Evolutionary conservation across 2,329 filamentous ascomycete species (phyloP).

Genomic region (Ambrosiella beaveri): DNA sequence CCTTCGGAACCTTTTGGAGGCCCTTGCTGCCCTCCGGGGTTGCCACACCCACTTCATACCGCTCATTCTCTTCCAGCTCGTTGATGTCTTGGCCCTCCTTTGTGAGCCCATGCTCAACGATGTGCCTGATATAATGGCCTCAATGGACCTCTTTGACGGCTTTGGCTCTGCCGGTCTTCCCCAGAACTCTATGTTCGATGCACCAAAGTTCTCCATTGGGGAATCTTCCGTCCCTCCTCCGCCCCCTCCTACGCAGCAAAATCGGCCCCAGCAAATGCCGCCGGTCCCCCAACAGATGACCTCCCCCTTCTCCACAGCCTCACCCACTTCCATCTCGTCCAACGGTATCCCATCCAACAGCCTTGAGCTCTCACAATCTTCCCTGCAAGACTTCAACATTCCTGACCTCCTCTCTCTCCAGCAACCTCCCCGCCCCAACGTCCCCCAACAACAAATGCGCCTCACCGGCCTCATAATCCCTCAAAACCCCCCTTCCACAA

Average conservation of each 20-base stretch:
- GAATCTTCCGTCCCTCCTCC: conserved; percentile 2
- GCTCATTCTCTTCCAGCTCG: conserved; percentile 57
- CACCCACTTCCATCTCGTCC: conserved; percentile 9
- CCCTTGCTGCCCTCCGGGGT: conserved; percentile 54
- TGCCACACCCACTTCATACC: conserved; percentile 63
- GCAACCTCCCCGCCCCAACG: conserved; percentile 1
- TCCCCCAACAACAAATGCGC: neutral
- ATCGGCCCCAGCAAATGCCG: neutral
- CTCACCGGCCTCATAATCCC: conserved; percentile 1
- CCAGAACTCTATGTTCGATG: conserved; percentile 24
- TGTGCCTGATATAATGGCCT: conserved; percentile 35
- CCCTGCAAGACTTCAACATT: conserved; percentile 7
- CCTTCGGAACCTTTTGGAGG: conserved; percentile 49
- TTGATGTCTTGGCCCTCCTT: conserved; percentile 49
- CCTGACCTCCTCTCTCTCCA: conserved; percentile 9
- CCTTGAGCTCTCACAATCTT: conserved; percentile 10
- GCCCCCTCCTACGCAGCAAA: neutral
- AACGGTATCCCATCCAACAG: conserved; percentile 9
- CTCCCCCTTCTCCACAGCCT: conserved; percentile 10
- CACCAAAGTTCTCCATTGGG: conserved; percentile 7
- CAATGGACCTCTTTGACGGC: conserved; percentile 48
- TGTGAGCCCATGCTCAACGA: conserved; percentile 43
- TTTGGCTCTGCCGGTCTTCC: conserved; percentile 47
- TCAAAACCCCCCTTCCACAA: neutral
- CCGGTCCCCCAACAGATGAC: conserved; percentile 5